phyloP scores from a whole-genome alignment of 768 basidiomycete species.

The Fomitopsis pulvina region DNA sequence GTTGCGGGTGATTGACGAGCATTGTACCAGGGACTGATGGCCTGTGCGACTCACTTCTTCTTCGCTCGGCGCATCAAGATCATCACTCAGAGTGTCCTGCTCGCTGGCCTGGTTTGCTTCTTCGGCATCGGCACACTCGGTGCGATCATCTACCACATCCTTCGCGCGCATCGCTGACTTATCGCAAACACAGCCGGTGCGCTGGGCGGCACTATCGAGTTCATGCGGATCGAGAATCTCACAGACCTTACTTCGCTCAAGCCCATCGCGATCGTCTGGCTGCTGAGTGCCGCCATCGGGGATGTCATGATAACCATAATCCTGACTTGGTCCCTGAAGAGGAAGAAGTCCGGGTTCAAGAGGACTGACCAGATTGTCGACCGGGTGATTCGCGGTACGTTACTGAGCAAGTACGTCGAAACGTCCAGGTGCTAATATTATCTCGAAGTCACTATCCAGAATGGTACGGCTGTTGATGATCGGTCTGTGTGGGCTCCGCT shows the following conservation, averaged over 20 bases:
- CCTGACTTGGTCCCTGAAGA: neutral
- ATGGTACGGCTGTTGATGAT: neutral
- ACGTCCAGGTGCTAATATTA: neutral
- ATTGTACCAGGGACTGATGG: neutral
- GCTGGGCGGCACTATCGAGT: neutral
- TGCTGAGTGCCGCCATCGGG: neutral
- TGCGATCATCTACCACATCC: neutral
- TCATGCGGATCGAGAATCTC: neutral
- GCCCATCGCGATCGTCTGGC: neutral
- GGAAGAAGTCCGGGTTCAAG: conserved; percentile 1
- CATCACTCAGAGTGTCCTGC: neutral
- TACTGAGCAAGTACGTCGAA: neutral
- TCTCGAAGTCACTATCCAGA: neutral
- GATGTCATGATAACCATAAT: neutral
- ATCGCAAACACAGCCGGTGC: neutral
- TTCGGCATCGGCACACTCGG: neutral
- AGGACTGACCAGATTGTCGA: neutral
- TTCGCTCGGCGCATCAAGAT: conserved; percentile 2
- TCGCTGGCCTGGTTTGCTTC: neutral
- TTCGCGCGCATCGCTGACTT: neutral
- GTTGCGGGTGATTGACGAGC: neutral
- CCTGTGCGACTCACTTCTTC: neutral
- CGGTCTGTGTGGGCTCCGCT: neutral
- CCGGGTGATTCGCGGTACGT: neutral
- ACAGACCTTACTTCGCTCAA: neutral